Evolutionary conservation across 345 rosid species (phyloP).

Genomic region (Cardamine chenopodiifolia): DNA sequence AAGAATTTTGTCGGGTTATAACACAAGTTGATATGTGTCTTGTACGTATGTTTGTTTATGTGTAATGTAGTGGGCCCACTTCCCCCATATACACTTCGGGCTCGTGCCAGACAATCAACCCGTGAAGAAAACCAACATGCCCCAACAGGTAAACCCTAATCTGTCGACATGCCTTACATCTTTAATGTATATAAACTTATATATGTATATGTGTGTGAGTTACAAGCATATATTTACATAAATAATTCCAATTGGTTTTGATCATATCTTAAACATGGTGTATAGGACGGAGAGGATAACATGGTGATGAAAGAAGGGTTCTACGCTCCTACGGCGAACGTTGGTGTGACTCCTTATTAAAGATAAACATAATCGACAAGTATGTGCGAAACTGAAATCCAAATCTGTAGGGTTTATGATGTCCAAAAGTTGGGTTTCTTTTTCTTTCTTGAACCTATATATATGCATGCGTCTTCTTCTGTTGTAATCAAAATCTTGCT

Average conservation of each 20-base stretch:
- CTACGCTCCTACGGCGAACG: slow-evolving; percentile 66
- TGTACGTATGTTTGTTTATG: slow-evolving; percentile 38
- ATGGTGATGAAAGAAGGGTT: slow-evolving; percentile 77
- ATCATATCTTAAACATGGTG: slow-evolving; percentile 7
- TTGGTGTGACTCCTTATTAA: slow-evolving; percentile 73
- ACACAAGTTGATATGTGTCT: slow-evolving; percentile 46
- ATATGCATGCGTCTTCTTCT: slow-evolving; percentile 31
- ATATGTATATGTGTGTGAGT: not conserved
- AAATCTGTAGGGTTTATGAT: slow-evolving; percentile 9
- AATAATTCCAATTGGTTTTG: not conserved
- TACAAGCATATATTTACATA: not conserved
- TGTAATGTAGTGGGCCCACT: slow-evolving; percentile 90
- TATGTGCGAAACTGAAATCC: slow-evolving; percentile 20
- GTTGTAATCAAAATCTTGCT: slow-evolving; percentile 42
- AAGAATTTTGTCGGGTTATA: slow-evolving; percentile 40
- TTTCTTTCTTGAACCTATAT: slow-evolving; percentile 36
- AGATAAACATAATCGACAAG: slow-evolving; percentile 27
- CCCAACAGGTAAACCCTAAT: slow-evolving; percentile 74
- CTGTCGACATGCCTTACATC: slow-evolving; percentile 27
- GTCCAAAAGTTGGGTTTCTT: slow-evolving; percentile 30
- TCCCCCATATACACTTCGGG: slow-evolving; percentile 97
- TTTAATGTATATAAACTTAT: not conserved
- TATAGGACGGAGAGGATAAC: slow-evolving; percentile 81
- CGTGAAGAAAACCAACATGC: slow-evolving; percentile 77
- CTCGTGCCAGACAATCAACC: slow-evolving; percentile 97